Percentiles rank a stretch among this genome's conserved stretches.
Evolutionary conservation across 148 eudicot species (phyloP).

Genomic region (Rhododendron vialii): DNA sequence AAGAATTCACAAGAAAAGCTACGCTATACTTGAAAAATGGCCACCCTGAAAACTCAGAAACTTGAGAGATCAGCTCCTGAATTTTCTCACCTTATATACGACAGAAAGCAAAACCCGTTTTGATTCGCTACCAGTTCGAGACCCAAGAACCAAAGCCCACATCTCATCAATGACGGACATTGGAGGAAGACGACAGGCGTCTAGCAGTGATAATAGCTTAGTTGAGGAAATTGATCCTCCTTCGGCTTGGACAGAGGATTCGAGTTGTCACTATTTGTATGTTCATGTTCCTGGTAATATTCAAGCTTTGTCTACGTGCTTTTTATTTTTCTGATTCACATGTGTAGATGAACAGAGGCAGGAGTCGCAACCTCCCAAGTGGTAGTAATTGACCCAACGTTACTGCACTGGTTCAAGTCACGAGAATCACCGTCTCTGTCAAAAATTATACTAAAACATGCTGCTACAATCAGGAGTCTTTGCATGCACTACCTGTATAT

Average conservation of each 20-base stretch:
- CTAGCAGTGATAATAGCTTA: neutral
- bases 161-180: slow-evolving; percentile 14
- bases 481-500: neutral
- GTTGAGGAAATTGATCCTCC: slow-evolving; percentile 40
- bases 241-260: slow-evolving; percentile 41
- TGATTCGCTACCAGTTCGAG: neutral
- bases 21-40: neutral
- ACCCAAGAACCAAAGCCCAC: neutral
- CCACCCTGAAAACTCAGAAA: neutral
- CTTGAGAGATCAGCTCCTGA: neutral
- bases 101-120: neutral
- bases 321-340: neutral
- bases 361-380: neutral
- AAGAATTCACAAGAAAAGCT: slow-evolving; percentile 16
- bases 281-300: slow-evolving; percentile 53
- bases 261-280: slow-evolving; percentile 32
- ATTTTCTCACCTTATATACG: neutral
- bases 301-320: neutral
- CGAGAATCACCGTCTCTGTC: neutral
- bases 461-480: neutral
- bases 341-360: neutral
- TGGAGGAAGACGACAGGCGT: neutral
- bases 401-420: neutral
- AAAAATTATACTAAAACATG: neutral
- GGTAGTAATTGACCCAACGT: neutral